Evolutionary conservation across 345 rosid species (phyloP), one percentile per base, ranked within the genome.

Genomic region (Pugionium cornutum): DNA sequence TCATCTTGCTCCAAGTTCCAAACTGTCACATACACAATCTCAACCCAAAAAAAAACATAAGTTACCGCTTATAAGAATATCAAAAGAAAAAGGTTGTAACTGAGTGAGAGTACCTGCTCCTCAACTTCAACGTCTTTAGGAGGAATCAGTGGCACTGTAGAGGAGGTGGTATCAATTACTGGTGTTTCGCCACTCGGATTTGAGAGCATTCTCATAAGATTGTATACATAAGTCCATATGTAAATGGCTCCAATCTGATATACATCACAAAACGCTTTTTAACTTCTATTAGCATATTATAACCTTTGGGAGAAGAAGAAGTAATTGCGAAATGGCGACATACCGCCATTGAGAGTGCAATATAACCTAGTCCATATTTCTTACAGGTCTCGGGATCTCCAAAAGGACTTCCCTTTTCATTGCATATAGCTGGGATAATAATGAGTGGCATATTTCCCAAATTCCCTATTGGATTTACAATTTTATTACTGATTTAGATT

Each of bases 321-420:
- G 62, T 0, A 36, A 51, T 6, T 0, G 41, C 54, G 37, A 8
- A 37, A 51, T 25, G 11, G 46, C 2, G 9, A 48, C 77, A 32
- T 85, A 88, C 91, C 46, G 91, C 85, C 86, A 88, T 82, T 7
- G 95, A 88, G 33, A 88, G 81, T 48, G 95, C 85, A 31, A 67
- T 73, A 64, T 85, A 88, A 35, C 82, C 84, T 69, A 82, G 28
- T 26, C 89, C 91, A 53, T 53, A 53, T 18, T 78, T 47, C 40
- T 78, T 77, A 48, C 91, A 85, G 49, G 37, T 45, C 43, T 75
- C 75, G 43, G 86, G 82, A 73, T 80, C 72, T 64, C 91, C 89
- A 66, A 83, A 88, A 29, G 95, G 91, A 53, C 80, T 83, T 53
- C 77, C 85, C 40, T 78, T 65, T 62, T 88, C 91, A 67, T 82